Evolutionary conservation across 768 basidiomycete species (phyloP).

Genomic region (Leccinum boreale): DNA sequence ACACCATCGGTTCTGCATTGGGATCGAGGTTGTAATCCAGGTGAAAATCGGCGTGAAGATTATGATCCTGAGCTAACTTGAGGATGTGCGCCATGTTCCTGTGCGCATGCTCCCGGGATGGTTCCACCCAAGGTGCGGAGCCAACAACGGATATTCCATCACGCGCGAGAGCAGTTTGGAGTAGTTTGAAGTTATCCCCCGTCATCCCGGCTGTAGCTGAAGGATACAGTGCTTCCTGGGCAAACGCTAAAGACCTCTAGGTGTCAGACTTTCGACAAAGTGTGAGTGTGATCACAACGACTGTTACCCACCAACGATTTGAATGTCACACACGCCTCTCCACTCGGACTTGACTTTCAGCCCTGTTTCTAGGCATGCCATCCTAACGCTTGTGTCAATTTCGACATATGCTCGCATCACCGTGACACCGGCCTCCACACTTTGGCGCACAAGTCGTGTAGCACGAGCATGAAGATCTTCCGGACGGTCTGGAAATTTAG

Average conservation of each 20-base stretch:
- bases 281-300: neutral
- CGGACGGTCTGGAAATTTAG: slow-evolving; percentile 39
- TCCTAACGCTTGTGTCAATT: slow-evolving; percentile 52
- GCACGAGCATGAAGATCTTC: slow-evolving; percentile 53
- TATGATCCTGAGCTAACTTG: slow-evolving; percentile 37
- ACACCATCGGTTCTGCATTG: slow-evolving; percentile 48
- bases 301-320: slow-evolving; percentile 47
- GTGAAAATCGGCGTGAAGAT: slow-evolving; percentile 58
- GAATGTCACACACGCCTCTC: slow-evolving; percentile 48
- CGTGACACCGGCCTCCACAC: slow-evolving; percentile 60
- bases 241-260: slow-evolving; percentile 43
- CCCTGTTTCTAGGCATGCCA: slow-evolving; percentile 52
- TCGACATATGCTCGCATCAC: slow-evolving; percentile 68
- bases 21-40: slow-evolving; percentile 64
- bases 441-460: slow-evolving; percentile 50
- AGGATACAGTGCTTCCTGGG: slow-evolving; percentile 56
- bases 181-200: slow-evolving; percentile 44
- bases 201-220: slow-evolving; percentile 32
- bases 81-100: slow-evolving; percentile 53
- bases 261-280: neutral
- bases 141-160: slow-evolving; percentile 51
- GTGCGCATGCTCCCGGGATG: slow-evolving; percentile 43
- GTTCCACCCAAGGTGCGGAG: slow-evolving; percentile 66
- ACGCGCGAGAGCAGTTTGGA: slow-evolving; percentile 39
- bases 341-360: slow-evolving; percentile 46